A percentile compares a stretch with the other conserved stretches of the same genome.
Conservation (phyloP, 257 asterid species). For the Solanum raphanifolium region DNA sequence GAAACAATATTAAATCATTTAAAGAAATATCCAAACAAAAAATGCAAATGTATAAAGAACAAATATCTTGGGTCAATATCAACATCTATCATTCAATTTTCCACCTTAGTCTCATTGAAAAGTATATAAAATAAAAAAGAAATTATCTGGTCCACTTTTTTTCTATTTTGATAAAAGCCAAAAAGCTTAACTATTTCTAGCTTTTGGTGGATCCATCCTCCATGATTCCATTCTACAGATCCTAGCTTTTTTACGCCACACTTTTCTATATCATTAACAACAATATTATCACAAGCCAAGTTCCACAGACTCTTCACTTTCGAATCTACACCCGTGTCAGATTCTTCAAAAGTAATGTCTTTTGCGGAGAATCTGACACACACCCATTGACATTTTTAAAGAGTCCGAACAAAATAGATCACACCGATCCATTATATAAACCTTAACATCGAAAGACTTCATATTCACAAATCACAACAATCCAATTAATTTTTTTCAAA, state of each 20-base stretch:
- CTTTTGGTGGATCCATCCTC: background rate
- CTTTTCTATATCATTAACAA: background rate
- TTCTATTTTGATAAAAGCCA: background rate
- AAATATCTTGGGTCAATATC: background rate
- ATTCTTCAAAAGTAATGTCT: background rate
- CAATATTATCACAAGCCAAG: background rate
- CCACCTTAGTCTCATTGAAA: background rate
- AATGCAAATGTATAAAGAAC: background rate
- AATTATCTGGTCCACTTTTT: background rate
- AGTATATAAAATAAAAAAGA: background rate
- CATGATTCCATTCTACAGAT: background rate
- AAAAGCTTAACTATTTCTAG: background rate
- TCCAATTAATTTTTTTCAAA: background rate
- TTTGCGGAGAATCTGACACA: background rate
- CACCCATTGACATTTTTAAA: background rate
- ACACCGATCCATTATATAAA: background rate
- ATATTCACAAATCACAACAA: background rate
- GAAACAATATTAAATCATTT: background rate
- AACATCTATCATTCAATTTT: background rate
- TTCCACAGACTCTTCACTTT: background rate
- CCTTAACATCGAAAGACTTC: background rate
- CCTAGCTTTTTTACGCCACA: background rate
- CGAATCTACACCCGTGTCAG: background rate
- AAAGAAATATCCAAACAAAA: background rate
- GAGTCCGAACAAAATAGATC: background rate